Evolutionary conservation across 805 yeast genomes (phyloP), one percentile per base, ranked within the genome.

Genomic region (Zygotorulaspora sp.): DNA sequence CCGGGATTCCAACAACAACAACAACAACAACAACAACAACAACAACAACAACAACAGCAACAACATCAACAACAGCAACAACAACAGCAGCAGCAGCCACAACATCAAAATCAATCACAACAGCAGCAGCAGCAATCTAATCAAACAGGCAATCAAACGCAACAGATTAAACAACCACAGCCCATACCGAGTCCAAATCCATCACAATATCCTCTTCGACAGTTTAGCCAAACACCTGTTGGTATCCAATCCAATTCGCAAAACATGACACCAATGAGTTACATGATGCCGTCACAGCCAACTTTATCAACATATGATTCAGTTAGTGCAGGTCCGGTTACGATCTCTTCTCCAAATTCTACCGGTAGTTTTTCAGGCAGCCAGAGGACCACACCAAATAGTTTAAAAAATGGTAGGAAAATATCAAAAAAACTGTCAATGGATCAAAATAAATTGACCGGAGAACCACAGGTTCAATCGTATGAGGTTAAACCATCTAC

Each of bases 1-100:
- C 47, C 47, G 10, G 47, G 47, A 12, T 43, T 43, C 27, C 47
- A 47, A 20, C 28, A 25, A 12, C 28, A 25, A 10, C 32, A 26
- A 20, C 39, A 23, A 8, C 38, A 21, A 19, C 42, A 31, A 20
- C 24, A 26, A 16, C 41, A 37, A 27, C 16, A 37, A n/a, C 41
- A 26, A 19, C 24, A 18, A 13, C 36, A 36, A 17, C 28, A 27
- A 19, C 36, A 30, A 15, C 26, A 21, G 23, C 23, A 21, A 21
- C 27, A 13, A 32, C 23, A 21, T 8, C 23, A 21, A 10, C 23
- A 21, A 21, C 23, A 21, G 23, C 23, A 21, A 21, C 23, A 21
- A 10, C 23, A 21, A 21, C 23, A 21, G 23, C 23, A 21, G 10
- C 10, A 7, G 7, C 23, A 21, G 10, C 23, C 23, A 10, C 23